Base-by-base conservation (phyloP, 768 basidiomycete species). In the Imleria badia region DNA sequence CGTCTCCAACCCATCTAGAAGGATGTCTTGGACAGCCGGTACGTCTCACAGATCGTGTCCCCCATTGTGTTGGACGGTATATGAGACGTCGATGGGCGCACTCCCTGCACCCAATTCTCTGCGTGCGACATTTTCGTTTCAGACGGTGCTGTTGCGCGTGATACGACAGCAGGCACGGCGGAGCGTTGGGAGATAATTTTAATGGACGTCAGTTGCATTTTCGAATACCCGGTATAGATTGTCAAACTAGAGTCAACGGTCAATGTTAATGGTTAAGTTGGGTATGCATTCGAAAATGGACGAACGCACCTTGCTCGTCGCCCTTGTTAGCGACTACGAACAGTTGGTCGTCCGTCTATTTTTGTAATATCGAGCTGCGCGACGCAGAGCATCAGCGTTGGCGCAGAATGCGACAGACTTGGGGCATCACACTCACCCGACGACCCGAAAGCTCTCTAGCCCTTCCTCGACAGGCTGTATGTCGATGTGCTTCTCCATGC, bases 401-500 rank as follows among this genome's bases (percentile, higher is more conserved):
- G 30, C 15, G 15, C 13, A 5, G 22, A 22, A 41, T 15, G 2
- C 1, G 19, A 34, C 0, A 3, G 15, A 3, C 0, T 13, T 1
- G 14, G 10, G 0, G 14, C 2, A 33, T 40, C 23, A 40, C 14
- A 70, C 83, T 57, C 64, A 93, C 91, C 93, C 93, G 57, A 80
- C 81, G 6, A 85, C 79, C 51, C 90, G 76, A 56, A 90, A 73
- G 52, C 76, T 81, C 69, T 95, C 94, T 58, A 95, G 65, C 3
- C 83, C 85, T 45, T 78, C 75, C 62, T 95, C 93, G 19, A 94
- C 85, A 45, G 84, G 85, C 23, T 83, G 81, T 45, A 96, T 80
- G 67, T 96, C 85, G 49, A 96, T 86, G 70, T 97, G 91, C 75
- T 96, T 67, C 94, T 74, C 94, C 94, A 96, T 44, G 94, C 84